These are phyloP conservation scores for Puya raimondii DNA, from an alignment of 176 grass and related monocot genomes.

Conservation along the genomic window DNA sequence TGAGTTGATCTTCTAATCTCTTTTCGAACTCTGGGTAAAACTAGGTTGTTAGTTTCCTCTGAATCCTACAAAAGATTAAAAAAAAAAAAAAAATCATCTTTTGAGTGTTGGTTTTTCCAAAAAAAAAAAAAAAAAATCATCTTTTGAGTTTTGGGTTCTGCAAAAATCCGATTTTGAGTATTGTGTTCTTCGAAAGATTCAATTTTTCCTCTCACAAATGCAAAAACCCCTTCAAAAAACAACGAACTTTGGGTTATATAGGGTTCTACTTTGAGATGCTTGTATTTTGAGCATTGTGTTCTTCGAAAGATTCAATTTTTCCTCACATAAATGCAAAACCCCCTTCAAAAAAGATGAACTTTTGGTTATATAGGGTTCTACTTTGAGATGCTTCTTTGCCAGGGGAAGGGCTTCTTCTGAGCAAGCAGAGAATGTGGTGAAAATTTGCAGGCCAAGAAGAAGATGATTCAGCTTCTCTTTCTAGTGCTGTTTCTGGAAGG, in stretches of 20 bases:
- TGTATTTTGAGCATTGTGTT: not conserved
- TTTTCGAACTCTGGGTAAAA: not conserved
- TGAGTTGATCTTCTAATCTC: too few relatives aligned
- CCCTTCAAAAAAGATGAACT: not conserved
- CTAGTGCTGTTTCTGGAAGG: slow-evolving; percentile 76
- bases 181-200: not conserved
- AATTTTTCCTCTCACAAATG: not conserved
- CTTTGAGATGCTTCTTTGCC: not conserved
- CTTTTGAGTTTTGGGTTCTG: not conserved
- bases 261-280: not conserved
- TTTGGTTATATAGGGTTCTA: not conserved
- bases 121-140: too few relatives aligned
- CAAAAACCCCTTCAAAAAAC: too few relatives aligned
- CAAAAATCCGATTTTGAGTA: not conserved
- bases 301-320: not conserved
- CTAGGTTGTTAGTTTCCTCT: not conserved
- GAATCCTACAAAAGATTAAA: not conserved
- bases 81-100: too few relatives aligned
- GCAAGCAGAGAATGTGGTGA: not conserved
- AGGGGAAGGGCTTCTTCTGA: not conserved
- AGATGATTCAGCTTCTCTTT: slow-evolving; percentile 82
- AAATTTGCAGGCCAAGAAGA: not conserved
- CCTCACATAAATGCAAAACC: not conserved
- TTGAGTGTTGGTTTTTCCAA: too few relatives aligned
- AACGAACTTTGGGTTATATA: not conserved